phyloP scores from a whole-genome alignment of 2,329 filamentous ascomycete species.

The Endocalyx cinctus region DNA sequence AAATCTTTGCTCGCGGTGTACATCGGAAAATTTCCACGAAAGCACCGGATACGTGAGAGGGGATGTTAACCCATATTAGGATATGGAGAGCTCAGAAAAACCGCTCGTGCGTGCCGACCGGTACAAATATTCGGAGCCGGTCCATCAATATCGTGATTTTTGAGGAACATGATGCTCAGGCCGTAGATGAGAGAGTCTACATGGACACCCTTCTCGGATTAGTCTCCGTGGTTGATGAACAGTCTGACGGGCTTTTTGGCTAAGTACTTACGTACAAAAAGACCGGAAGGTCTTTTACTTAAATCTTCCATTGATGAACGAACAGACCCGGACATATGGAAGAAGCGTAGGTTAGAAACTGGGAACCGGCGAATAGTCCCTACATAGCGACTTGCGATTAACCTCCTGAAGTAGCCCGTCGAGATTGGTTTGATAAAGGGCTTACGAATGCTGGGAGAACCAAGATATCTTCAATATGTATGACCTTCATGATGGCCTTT shows the following conservation, averaged over 20 bases:
- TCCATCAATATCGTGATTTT: constrained; percentile 6
- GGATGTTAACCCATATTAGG: constrained; percentile 2
- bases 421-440: no score
- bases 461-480: constrained; percentile 3
- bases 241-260: no score
- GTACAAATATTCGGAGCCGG: constrained; percentile 9
- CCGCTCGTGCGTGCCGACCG: constrained; percentile 1
- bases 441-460: constrained; percentile 1
- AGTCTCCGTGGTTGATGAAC: no score
- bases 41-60: constrained; percentile 13
- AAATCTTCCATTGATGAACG: constrained; percentile 8
- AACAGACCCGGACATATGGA: constrained; percentile 1
- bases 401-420: no score
- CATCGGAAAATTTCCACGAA: constrained; percentile 14
- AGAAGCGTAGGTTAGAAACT: not conserved
- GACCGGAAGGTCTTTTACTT: not conserved
- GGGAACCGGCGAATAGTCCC: constrained; percentile 1
- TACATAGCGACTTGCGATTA: no score
- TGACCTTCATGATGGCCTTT: not conserved
- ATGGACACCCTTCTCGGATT: no score
- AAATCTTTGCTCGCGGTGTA: constrained; percentile 3
- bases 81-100: constrained; percentile 5
- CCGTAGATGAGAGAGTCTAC: constrained; percentile 2
- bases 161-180: constrained; percentile 2
- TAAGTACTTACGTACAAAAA: constrained; percentile 2